Evolutionary conservation across 1,284 basidiomycete genomes (phyloP).

Genomic region (Rhodotorula sp.): DNA sequence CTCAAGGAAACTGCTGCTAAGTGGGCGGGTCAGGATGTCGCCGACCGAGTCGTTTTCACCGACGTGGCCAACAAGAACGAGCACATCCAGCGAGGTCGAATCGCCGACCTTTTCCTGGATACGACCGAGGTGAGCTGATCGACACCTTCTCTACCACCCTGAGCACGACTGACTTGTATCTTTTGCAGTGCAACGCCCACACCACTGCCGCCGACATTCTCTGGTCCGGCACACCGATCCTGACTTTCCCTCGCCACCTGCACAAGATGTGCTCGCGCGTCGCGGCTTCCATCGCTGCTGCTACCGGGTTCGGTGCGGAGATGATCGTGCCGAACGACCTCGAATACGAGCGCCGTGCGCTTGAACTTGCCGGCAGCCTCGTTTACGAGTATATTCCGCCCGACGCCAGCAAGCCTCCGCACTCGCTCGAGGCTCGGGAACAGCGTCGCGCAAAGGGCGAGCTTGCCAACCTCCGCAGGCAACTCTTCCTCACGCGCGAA

Average conservation of each 20-base stretch:
- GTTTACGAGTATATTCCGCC: slow-evolving; percentile 46
- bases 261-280: slow-evolving; percentile 65
- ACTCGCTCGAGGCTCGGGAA: slow-evolving; percentile 19
- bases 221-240: slow-evolving; percentile 62
- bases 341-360: slow-evolving; percentile 60
- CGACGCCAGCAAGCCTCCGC: slow-evolving; percentile 39
- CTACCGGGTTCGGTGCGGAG: slow-evolving; percentile 59
- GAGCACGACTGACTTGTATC: neutral
- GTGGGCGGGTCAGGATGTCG: slow-evolving; percentile 60
- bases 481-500: slow-evolving; percentile 57
- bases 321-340: slow-evolving; percentile 58
- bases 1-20: slow-evolving; percentile 55
- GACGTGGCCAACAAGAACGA: slow-evolving; percentile 59
- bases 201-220: slow-evolving; percentile 63
- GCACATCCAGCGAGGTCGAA: slow-evolving; percentile 59
- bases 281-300: slow-evolving; percentile 59
- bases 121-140: slow-evolving; percentile 56
- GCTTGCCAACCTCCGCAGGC: slow-evolving; percentile 54
- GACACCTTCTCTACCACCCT: neutral
- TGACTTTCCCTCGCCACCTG: slow-evolving; percentile 60
- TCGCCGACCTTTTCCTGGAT: slow-evolving; percentile 63
- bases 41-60: slow-evolving; percentile 59
- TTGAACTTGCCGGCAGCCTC: slow-evolving; percentile 54
- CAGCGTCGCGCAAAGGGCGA: slow-evolving; percentile 46
- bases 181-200: slow-evolving; percentile 60